Evolutionary conservation across 1,139 yeast genomes (phyloP).

Genomic region (Candida albicans): DNA sequence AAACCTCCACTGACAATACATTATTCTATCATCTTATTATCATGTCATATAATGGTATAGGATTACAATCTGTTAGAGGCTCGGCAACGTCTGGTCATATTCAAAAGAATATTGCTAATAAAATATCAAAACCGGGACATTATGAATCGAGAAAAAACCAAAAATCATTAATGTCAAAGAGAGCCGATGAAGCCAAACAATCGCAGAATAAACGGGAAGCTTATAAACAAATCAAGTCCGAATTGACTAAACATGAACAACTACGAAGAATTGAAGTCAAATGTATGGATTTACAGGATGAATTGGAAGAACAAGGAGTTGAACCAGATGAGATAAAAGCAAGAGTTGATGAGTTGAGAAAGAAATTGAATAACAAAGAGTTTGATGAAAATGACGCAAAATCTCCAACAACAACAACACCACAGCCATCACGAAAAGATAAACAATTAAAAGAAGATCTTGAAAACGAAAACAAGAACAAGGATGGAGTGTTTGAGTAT

Average conservation of each 20-base stretch:
- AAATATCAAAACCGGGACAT: slow-evolving; percentile 19
- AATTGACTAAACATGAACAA: slow-evolving; percentile 45
- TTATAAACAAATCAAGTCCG: slow-evolving; percentile 22
- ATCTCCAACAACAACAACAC: background rate
- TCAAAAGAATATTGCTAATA: slow-evolving; percentile 48
- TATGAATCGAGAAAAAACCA: slow-evolving; percentile 14
- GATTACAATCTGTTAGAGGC: slow-evolving; percentile 65
- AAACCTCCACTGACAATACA: no score
- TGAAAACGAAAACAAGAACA: background rate
- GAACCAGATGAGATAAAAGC: slow-evolving; percentile 27
- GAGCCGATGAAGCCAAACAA: slow-evolving; percentile 9
- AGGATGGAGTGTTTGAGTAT: slow-evolving; percentile 3
- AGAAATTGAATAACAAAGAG: slow-evolving; percentile 16
- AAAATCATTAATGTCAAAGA: slow-evolving; percentile 12
- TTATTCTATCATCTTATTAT: no score
- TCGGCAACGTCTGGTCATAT: slow-evolving; percentile 73
- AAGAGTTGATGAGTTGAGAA: slow-evolving; percentile 24
- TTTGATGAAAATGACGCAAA: no score
- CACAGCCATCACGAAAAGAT: no score
- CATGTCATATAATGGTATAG: slow-evolving; percentile 72
- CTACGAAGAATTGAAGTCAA: slow-evolving; percentile 52
- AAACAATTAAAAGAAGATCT: background rate
- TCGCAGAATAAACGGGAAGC: slow-evolving; percentile 15
- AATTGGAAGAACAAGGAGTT: slow-evolving; percentile 51
- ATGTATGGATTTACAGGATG: slow-evolving; percentile 56